These are phyloP conservation scores for Rhodamnia argentea DNA, from an alignment of 345 rosid genomes.

Conservation along the genomic window DNA sequence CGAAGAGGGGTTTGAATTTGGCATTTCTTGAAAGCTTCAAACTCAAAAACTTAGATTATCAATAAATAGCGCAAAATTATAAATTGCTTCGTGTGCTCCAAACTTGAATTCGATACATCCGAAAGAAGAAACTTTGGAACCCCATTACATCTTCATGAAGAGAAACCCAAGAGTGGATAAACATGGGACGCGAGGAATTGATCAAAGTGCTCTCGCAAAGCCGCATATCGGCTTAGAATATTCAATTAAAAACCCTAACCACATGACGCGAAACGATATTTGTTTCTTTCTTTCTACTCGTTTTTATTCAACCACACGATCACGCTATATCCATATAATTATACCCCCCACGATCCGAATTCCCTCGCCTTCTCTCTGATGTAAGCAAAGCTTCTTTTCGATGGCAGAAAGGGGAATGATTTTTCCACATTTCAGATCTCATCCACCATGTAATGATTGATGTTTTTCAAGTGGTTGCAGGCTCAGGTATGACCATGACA, in stretches of 20 bases:
- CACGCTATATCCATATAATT: background rate
- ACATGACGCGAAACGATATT: background rate
- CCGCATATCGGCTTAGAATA: background rate
- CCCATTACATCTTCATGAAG: background rate
- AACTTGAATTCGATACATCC: no score
- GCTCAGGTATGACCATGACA: background rate
- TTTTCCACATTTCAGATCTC: background rate
- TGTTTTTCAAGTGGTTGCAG: background rate
- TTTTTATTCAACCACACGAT: background rate
- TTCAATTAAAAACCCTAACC: background rate
- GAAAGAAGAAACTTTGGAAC: background rate
- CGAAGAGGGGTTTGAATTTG: background rate
- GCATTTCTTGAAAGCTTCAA: background rate
- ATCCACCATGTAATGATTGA: constrained; percentile 2
- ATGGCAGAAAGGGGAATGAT: background rate
- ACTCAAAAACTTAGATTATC: background rate
- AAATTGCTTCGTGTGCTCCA: background rate
- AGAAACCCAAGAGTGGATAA: background rate
- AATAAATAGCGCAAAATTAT: background rate
- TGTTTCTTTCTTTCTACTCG: background rate
- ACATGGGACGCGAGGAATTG: background rate
- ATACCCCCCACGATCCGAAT: background rate
- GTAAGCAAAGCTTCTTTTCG: background rate
- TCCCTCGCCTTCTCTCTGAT: background rate
- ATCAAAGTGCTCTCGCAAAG: background rate